Base-by-base conservation (phyloP, 768 basidiomycete genomes). In the Lentinula detonsa region DNA sequence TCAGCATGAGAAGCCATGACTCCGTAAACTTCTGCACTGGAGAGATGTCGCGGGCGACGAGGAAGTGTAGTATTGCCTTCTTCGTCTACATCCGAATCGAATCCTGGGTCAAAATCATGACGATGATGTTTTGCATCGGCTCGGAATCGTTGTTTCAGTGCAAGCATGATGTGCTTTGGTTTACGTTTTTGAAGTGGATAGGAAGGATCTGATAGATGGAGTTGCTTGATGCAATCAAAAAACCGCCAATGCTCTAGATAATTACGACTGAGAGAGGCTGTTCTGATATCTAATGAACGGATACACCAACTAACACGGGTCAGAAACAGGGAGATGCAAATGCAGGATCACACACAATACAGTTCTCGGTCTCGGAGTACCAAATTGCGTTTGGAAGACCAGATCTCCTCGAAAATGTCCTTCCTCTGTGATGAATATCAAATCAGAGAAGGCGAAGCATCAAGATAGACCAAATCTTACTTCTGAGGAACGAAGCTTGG, bases 1-100 rank as follows among this genome's bases (percentile, higher is more conserved):
- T 70, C 68, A 0, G 70, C 70, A 4, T 81, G 74, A 18, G 70
- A 66, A 21, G 74, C 78, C 42, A 81, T 71, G 7, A 74, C 49
- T 13, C 71, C 70, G 51, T 68, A 66, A 16, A 78, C 63, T 64
- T 80, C 79, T n/a, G 76, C 72, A 43, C 28, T 65, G 50, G 78
- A 72, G 18, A 79, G 71, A 52, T 59, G 66, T 33, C 77, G 74
- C 10, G 71, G 73, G 11, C 69, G 69, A 46, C 75, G 74, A 15
- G 73, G 73, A 5, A 67, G 71, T 10, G 31, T 52, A 1, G 66
- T 67, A 9, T 13, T 61, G 7, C 74, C 75, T 6, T 49, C 65
- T 3, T 69, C 67, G 33, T 68, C 68, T 5, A 68, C 62, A n/a
- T 72, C 69, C 51, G 71, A 52, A 35, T 75, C 74, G 2, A 65